phyloP scores from a whole-genome alignment of 306 rosid species.

The Neltuma alba region DNA sequence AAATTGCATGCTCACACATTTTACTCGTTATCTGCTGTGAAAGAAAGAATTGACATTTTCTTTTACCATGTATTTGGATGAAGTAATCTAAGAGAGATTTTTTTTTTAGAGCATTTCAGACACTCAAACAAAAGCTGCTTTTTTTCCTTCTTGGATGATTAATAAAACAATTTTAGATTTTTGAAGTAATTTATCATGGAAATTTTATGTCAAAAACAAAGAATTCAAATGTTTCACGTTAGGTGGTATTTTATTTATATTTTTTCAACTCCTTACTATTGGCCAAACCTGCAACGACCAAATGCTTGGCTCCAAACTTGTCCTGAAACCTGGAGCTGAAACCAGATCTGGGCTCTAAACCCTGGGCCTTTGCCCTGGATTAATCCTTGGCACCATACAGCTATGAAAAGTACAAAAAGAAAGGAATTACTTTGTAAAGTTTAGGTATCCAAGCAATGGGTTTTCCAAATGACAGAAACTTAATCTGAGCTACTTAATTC shows the following conservation, averaged over 20 bases:
- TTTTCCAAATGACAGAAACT: background rate
- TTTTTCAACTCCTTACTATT: background rate
- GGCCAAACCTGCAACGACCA: background rate
- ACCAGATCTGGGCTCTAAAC: background rate
- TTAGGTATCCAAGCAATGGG: background rate
- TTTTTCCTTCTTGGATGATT: background rate
- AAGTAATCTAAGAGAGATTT: background rate
- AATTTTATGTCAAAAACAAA: background rate
- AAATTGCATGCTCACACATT: slow-evolving; percentile 28
- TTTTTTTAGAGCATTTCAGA: background rate
- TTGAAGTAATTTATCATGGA: background rate
- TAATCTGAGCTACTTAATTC: background rate
- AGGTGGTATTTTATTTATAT: background rate
- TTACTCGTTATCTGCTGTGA: slow-evolving; percentile 11
- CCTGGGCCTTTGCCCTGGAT: background rate
- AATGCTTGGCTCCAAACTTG: background rate
- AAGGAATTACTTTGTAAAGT: background rate
- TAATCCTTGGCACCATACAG: background rate
- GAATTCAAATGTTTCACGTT: background rate
- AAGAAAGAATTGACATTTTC: background rate
- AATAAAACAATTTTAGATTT: background rate
- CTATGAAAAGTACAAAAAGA: background rate
- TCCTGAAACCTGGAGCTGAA: background rate
- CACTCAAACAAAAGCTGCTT: background rate
- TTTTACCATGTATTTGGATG: background rate